These are phyloP conservation scores for Salinomyces thailandicus DNA, from an alignment of 2,329 filamentous ascomycete species.

Conservation along the genomic window DNA sequence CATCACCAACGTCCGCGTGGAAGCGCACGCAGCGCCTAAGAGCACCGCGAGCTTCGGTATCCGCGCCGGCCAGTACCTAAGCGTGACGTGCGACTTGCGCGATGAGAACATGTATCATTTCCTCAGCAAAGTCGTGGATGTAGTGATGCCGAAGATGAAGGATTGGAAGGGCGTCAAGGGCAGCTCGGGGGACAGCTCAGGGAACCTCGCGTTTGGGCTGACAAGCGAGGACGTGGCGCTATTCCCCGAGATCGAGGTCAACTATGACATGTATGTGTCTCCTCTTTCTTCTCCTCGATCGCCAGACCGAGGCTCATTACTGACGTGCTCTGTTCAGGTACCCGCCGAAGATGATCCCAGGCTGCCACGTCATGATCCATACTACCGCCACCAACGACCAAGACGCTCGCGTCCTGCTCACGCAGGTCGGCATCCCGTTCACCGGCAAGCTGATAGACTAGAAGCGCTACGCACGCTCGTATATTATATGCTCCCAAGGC, in stretches of 20 bases:
- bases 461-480: too few species aligned
- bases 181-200: constrained; percentile 71
- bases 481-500: too few species aligned
- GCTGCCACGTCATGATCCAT: constrained; percentile 71
- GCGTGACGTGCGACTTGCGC: constrained; percentile 65
- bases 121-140: constrained; percentile 75
- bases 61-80: constrained; percentile 57
- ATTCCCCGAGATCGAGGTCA: constrained; percentile 91
- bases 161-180: constrained; percentile 79
- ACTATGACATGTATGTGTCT: constrained; percentile 73
- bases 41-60: constrained; percentile 69
- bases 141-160: constrained; percentile 91
- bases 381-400: constrained; percentile 77
- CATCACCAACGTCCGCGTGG: constrained; percentile 67
- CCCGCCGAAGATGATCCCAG: constrained; percentile 66
- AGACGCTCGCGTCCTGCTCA: constrained; percentile 68
- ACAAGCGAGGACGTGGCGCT: constrained; percentile 62
- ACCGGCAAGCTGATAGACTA: constrained; percentile 58
- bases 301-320: background rate
- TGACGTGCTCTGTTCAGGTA: constrained; percentile 37
- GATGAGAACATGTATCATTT: constrained; percentile 84
- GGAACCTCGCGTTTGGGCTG: constrained; percentile 79
- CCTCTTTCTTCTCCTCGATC: background rate
- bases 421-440: constrained; percentile 67
- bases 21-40: constrained; percentile 57